These are phyloP conservation scores for Candida qinlingensis DNA, from an alignment of 805 yeast genomes.

Conservation along the genomic window DNA sequence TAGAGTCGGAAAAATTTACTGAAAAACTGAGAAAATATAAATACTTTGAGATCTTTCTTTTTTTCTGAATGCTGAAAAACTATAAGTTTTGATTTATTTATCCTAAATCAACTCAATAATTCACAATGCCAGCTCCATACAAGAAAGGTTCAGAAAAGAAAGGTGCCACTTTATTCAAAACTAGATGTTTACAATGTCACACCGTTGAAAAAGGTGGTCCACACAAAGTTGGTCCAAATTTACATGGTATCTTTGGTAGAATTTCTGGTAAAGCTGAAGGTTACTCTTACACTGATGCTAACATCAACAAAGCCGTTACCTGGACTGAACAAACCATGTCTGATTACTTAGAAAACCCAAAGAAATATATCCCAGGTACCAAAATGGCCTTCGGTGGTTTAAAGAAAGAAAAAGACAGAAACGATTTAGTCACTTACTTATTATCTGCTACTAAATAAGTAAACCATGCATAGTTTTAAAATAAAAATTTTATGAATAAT, in stretches of 20 bases:
- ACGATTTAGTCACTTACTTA: conserved; percentile 90
- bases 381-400: conserved; percentile 99
- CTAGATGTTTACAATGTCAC: conserved; percentile 99
- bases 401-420: conserved; percentile 98
- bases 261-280: conserved; percentile 88
- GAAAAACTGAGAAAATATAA: conserved; percentile 9
- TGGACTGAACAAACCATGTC: conserved; percentile 88
- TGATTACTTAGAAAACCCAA: conserved; percentile 98
- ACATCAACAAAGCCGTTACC: conserved; percentile 87
- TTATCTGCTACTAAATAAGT: conserved; percentile 43
- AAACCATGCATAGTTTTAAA: background rate
- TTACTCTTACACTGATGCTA: conserved; percentile 96
- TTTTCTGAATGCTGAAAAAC: background rate
- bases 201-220: conserved; percentile 95
- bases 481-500: background rate
- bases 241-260: conserved; percentile 93
- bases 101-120: background rate
- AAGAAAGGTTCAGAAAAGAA: conserved; percentile 68
- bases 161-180: conserved; percentile 98
- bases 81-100: background rate
- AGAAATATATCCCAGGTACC: conserved; percentile 99
- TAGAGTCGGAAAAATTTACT: conserved; percentile 6
- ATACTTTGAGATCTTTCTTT: conserved; percentile 3
- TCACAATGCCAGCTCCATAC: conserved; percentile 29
- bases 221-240: conserved; percentile 98